Base-by-base conservation (phyloP, 257 asterid genomes). In the Ilex aquifolium region DNA sequence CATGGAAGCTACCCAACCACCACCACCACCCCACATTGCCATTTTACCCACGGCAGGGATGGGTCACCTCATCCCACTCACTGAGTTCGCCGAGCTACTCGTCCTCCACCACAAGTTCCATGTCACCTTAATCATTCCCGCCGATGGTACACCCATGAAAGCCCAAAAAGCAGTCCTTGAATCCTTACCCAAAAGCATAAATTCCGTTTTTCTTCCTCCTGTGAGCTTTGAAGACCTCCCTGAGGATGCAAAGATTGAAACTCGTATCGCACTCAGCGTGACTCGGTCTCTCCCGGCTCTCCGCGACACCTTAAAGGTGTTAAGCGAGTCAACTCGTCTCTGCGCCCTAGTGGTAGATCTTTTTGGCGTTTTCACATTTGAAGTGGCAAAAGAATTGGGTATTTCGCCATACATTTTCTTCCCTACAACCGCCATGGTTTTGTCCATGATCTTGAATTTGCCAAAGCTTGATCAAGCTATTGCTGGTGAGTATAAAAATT, bases 11-110 rank as follows among this genome's bases (percentile, higher is more conserved):
- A 56, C 29, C 40, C 44, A 44, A 39, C 70, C 27, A 21, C 27
- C 27, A 21, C 27, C 14, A 16, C 15, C 56, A 31, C 57, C 64
- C 11, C 69, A 78, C 67, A 44, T 71, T 53, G 78, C 58, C 12
- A 27, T 78, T 31, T 30, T 71, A 16, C 78, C 83, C 13, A 56
- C 76, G 27, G 78, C 80, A 5, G 66, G 69, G 3, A 56, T 71
- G 29, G 73, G 78, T 16, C 83, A 74, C 50, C 64, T 74, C 3
- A 74, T 78, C 29, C 74, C 83, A 1, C 52, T 78, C 58, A 60
- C 57, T 5, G 74, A 74, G 46, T 69, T 78, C 46, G 71, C 72
- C 13, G 69, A 70, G n/a, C 63, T 61, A 27, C 74, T 77, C 7
- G 61, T 70, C 7, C 56, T 12, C 62, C 57, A 39, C 8, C 73